phyloP scores from a whole-genome alignment of 202 grass and related monocot species.

The Carex arenaria region DNA sequence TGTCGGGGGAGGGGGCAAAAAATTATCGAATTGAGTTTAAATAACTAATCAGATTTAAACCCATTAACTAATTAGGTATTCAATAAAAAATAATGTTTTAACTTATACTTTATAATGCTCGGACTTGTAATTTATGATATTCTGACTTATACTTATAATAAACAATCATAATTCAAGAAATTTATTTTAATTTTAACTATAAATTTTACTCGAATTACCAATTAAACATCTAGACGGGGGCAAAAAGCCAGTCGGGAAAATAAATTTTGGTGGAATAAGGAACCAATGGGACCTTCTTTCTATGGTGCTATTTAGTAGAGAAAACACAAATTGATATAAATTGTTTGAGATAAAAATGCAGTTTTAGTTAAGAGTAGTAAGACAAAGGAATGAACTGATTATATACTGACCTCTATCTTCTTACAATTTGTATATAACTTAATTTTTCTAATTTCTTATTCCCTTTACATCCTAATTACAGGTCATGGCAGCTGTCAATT shows the following conservation, averaged over 20 bases:
- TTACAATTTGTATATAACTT: neutral
- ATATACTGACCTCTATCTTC: neutral
- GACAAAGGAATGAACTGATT: neutral
- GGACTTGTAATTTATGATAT: too few relatives aligned
- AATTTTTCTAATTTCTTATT: constrained; percentile 1
- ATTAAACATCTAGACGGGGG: too few relatives aligned
- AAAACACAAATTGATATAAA: neutral
- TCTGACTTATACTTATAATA: too few relatives aligned
- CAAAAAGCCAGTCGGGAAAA: neutral
- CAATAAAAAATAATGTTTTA: too few relatives aligned
- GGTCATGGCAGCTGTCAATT: constrained; percentile 61
- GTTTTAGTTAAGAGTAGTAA: neutral
- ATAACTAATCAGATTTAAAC: too few relatives aligned
- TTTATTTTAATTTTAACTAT: too few relatives aligned
- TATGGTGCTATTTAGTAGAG: neutral
- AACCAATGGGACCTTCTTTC: neutral
- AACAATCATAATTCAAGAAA: too few relatives aligned
- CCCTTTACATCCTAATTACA: constrained; percentile 31
- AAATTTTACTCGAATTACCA: too few relatives aligned
- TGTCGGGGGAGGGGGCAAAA: too few relatives aligned
- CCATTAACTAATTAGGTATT: too few relatives aligned
- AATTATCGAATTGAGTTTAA: too few relatives aligned
- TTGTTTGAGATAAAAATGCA: neutral
- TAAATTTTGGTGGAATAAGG: neutral
- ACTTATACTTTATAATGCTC: too few relatives aligned